Percentiles rank a stretch among this genome's conserved stretches.
These are phyloP conservation scores for Leonotis leonurus DNA, from an alignment of 257 asterid genomes.

Conservation along the genomic window DNA sequence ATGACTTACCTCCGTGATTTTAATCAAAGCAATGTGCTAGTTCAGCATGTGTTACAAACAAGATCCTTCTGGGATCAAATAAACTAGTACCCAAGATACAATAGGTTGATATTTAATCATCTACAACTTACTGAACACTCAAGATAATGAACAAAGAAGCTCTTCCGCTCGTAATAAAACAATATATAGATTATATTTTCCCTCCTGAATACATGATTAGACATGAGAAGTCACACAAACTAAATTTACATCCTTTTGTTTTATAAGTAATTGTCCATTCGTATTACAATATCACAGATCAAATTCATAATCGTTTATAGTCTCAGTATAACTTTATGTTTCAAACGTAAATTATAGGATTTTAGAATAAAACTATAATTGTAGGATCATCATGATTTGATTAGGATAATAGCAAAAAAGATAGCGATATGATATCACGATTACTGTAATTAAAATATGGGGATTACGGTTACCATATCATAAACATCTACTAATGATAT, in stretches of 20 bases:
- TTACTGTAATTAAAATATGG: not conserved
- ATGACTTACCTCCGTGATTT: not conserved
- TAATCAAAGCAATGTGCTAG: too few species aligned
- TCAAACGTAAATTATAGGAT: not conserved
- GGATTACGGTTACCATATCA: not conserved
- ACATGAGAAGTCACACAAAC: not conserved
- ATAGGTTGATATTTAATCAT: not conserved
- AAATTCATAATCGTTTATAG: conserved; percentile 5
- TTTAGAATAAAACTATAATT: too few species aligned
- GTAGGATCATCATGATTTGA: not conserved
- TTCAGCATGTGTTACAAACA: not conserved
- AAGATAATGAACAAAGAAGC: not conserved
- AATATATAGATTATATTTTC: not conserved
- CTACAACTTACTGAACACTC: not conserved
- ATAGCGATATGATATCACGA: too few species aligned
- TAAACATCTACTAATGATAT: not conserved
- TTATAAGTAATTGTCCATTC: not conserved
- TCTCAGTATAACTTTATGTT: not conserved
- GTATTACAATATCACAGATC: not conserved
- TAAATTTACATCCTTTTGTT: not conserved
- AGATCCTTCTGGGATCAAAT: not conserved
- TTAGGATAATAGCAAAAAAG: too few species aligned
- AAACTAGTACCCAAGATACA: not conserved
- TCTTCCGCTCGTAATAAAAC: not conserved
- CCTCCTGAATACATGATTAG: not conserved